Evolutionary conservation across 345 rosid genomes (phyloP), one percentile per base, ranked within the genome.

Genomic region (Gossypioides kirkii): DNA sequence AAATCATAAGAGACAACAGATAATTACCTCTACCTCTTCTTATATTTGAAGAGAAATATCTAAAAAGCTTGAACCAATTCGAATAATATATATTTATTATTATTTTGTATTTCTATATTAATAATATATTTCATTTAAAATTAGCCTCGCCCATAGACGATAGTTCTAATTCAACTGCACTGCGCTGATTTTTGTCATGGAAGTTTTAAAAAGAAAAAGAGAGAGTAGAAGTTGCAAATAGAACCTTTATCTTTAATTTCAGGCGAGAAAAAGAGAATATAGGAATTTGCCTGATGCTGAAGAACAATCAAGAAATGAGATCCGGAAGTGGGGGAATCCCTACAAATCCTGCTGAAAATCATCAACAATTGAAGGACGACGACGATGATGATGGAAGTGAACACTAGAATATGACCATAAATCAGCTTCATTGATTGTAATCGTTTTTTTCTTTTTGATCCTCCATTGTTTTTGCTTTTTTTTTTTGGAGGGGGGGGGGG

Each of bases 251-350:
- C 17, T 23, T n/a, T 58, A 25, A 69, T 67, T 32, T 65, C 49
- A 87, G 87, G 73, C 45, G 28, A 75, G 69, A 80, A 69, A 77
- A 76, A 46, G 61, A 69, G 79, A 63, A 69, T 36, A 26, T 41
- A 38, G 25, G 77, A 75, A 84, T 65, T 77, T 82, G 16, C 89
- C 85, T 64, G 54, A 81, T 25, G 82, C 78, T 43, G 82, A 80
- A 69, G 78, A 81, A 67, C 75, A 73, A 55, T 26, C 62, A 16
- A 74, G 81, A 61, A 72, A 79, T 42, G 88, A 81, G 74, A 63
- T 69, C 47, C 66, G n/a, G 17, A 16, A 41, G 45, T 23, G 80
- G 85, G 82, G 82, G 80, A 69, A 77, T 60, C 61, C 85, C 82
- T 59, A 62, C 61, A 74, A 74, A 69, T 54, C 82, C 85, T 62